Conservation (phyloP, 2,329 filamentous ascomycete species). For the Xylogone sp. region DNA sequence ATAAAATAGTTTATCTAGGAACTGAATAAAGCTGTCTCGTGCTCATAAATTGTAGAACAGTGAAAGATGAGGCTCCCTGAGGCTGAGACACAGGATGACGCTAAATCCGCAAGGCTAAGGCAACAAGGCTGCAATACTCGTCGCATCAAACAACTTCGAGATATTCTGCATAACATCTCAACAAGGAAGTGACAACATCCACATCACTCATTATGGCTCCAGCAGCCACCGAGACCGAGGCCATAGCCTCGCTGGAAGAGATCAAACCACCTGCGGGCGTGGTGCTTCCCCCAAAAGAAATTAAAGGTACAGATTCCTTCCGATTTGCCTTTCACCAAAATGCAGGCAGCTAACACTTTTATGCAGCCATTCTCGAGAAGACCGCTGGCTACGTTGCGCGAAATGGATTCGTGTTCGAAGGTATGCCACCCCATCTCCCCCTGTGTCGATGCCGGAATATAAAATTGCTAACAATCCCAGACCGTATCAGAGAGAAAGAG, state of each 20-base stretch:
- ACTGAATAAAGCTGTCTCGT: too few relatives aligned
- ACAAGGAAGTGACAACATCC: background rate
- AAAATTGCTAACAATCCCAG: conserved; percentile 35
- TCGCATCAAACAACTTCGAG: background rate
- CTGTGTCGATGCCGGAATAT: conserved; percentile 22
- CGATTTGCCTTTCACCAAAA: conserved; percentile 21
- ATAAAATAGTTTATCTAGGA: too few relatives aligned
- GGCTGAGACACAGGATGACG: background rate
- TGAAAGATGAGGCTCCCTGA: too few relatives aligned
- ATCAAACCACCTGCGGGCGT: conserved; percentile 78
- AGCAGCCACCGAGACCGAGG: conserved; percentile 44
- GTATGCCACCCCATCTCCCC: conserved; percentile 32
- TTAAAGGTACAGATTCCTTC: conserved; percentile 53
- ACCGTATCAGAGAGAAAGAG: conserved; percentile 82
- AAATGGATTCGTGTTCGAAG: conserved; percentile 59
- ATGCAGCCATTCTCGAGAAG: conserved; percentile 73
- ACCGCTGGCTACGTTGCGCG: conserved; percentile 86
- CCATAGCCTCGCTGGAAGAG: conserved; percentile 53
- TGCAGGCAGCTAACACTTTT: conserved; percentile 23
- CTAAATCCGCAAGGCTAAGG: background rate
- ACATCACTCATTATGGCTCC: conserved; percentile 24
- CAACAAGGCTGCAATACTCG: background rate
- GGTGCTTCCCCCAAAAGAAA: conserved; percentile 79
- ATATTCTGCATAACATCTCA: background rate
- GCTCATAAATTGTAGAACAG: too few relatives aligned